Percentiles rank a stretch among this genome's conserved stretches.
These are phyloP conservation scores for Umbilicaria muhlenbergii DNA, from an alignment of 495 filamentous ascomycete species.

Conservation along the genomic window DNA sequence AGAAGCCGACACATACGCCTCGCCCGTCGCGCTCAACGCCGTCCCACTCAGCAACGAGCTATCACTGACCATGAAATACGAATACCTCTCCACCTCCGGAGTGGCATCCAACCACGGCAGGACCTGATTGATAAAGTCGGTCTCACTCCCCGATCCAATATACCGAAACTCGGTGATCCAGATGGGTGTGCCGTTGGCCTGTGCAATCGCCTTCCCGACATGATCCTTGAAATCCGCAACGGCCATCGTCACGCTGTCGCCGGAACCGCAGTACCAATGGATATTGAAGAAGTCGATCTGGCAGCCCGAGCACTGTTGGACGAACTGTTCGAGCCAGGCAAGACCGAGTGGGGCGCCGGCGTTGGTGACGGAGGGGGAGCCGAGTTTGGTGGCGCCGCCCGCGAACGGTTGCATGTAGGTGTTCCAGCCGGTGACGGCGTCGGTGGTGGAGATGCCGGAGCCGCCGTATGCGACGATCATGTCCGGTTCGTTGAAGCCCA, in stretches of 20 bases:
- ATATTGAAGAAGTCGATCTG: constrained; percentile 48
- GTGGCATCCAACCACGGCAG: constrained; percentile 51
- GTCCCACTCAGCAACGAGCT: constrained; percentile 8
- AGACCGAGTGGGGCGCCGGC: constrained; percentile 32
- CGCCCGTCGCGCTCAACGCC: constrained; percentile 7
- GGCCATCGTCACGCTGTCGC: constrained; percentile 12
- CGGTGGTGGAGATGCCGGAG: constrained; percentile 44
- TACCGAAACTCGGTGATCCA: constrained; percentile 71
- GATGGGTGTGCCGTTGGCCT: constrained; percentile 30
- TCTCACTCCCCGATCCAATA: constrained; percentile 32
- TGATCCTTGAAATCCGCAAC: constrained; percentile 41
- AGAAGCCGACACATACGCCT: constrained; percentile 2
- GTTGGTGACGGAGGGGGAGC: constrained; percentile 67
- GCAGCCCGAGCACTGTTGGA: constrained; percentile 42
- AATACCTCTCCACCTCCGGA: constrained; percentile 48
- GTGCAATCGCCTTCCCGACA: constrained; percentile 32
- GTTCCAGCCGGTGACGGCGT: constrained; percentile 45
- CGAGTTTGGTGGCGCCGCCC: constrained; percentile 43
- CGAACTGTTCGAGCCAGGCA: constrained; percentile 44
- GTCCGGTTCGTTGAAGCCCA: constrained; percentile 88
- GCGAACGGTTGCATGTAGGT: constrained; percentile 55
- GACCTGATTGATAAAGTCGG: constrained; percentile 37
- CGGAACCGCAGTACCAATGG: constrained; percentile 39
- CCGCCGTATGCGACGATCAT: constrained; percentile 26
- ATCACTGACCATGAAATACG: constrained; percentile 56